Conservation (phyloP, 495 filamentous ascomycete species). For the Pyrenopolyporus hunteri region DNA sequence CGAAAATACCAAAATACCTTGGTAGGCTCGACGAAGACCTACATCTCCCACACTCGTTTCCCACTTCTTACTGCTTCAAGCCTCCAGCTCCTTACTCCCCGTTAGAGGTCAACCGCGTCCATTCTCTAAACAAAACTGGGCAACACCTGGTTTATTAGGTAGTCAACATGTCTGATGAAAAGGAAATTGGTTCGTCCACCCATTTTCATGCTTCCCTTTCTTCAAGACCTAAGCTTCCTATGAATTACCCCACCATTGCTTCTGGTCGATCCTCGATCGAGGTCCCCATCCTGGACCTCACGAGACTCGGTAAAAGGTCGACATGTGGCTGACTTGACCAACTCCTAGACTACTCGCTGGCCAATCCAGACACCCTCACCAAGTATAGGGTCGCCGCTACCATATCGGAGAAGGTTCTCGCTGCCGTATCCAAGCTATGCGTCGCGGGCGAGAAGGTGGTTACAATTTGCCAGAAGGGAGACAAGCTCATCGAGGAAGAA, state of each 20-base stretch:
- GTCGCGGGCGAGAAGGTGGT: conserved; percentile 88
- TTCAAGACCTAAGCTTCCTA: conserved; percentile 10
- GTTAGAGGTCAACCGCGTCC: not conserved
- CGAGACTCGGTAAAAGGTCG: conserved; percentile 15
- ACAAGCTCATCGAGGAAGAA: conserved; percentile 93
- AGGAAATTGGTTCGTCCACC: conserved; percentile 34
- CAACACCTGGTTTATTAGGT: not conserved
- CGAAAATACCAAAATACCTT: conserved; percentile 37
- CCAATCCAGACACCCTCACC: conserved; percentile 96
- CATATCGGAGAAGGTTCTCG: conserved; percentile 94
- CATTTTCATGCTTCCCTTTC: conserved; percentile 7
- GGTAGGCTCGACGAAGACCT: too few species aligned
- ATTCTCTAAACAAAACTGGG: not conserved
- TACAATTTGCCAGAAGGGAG: conserved; percentile 90
- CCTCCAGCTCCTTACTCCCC: not conserved
- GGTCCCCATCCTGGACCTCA: conserved; percentile 12
- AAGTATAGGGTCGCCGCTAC: conserved; percentile 97
- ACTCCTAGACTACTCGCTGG: conserved; percentile 82
- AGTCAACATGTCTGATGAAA: conserved; percentile 36
- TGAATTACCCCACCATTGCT: conserved; percentile 30
- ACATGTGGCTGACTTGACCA: conserved; percentile 19
- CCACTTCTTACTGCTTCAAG: conserved; percentile 8
- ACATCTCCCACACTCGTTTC: conserved; percentile 6
- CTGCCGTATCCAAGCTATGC: conserved; percentile 81
- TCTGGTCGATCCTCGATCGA: conserved; percentile 13